Evolutionary conservation across 2,329 filamentous ascomycete species (phyloP).

Genomic region (Alternaria angustiovoidea): DNA sequence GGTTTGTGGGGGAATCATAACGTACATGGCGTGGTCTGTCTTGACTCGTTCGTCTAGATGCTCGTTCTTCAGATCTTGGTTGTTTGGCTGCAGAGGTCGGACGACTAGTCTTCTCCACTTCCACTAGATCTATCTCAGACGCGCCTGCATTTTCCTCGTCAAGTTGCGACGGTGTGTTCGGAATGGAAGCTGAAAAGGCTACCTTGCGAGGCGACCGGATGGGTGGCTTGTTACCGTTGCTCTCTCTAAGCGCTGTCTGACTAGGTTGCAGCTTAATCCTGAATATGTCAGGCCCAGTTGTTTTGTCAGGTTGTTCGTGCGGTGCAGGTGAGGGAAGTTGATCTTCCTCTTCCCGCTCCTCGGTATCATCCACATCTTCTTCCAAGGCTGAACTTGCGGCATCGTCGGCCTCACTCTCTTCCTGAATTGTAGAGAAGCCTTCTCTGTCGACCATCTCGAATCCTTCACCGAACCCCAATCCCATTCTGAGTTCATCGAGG

Average conservation of each 20-base stretch:
- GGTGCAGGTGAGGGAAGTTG: slow-evolving; percentile 37
- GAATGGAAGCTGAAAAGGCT: slow-evolving; percentile 48
- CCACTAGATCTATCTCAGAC: slow-evolving; percentile 40
- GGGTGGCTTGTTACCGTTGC: slow-evolving; percentile 47
- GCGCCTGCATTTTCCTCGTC: slow-evolving; percentile 45
- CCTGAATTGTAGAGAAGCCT: slow-evolving; percentile 39
- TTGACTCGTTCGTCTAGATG: slow-evolving; percentile 26
- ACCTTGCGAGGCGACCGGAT: slow-evolving; percentile 51
- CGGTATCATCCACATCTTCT: slow-evolving; percentile 38
- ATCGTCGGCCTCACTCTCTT: slow-evolving; percentile 32
- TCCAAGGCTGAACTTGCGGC: slow-evolving; percentile 41
- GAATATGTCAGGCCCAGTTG: slow-evolving; percentile 41
- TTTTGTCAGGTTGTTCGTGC: slow-evolving; percentile 28
- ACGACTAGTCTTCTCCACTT: slow-evolving; percentile 25
- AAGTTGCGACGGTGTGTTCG: slow-evolving; percentile 42
- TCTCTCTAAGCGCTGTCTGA: slow-evolving; percentile 46
- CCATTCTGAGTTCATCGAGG: slow-evolving; percentile 67
- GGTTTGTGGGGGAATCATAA: slow-evolving; percentile 38
- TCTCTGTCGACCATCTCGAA: slow-evolving; percentile 44
- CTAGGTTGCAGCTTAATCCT: slow-evolving; percentile 44
- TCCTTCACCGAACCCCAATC: slow-evolving; percentile 64
- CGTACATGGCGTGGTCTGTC: slow-evolving; percentile 50
- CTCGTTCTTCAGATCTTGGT: slow-evolving; percentile 28
- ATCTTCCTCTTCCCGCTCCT: slow-evolving; percentile 15
- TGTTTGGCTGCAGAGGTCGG: slow-evolving; percentile 28